Evolutionary conservation across 345 rosid species (phyloP).

Genomic region (Viola odorata): DNA sequence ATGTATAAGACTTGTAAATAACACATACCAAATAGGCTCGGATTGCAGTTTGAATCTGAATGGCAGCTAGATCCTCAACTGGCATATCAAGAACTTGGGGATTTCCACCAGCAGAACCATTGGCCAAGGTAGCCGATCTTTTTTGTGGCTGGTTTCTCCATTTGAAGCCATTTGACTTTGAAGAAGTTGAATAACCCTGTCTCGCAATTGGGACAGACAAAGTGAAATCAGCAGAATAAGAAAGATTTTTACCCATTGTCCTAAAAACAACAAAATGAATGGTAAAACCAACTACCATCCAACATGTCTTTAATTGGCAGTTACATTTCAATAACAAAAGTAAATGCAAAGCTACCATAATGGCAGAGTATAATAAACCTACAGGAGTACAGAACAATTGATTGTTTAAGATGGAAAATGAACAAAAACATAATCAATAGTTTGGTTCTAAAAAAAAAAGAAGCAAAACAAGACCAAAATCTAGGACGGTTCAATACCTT

Average conservation of each 20-base stretch:
- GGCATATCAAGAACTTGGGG: constrained; percentile 10
- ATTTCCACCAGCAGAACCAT: constrained; percentile 9
- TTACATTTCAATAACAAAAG: background rate
- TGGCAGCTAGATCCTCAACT: constrained; percentile 28
- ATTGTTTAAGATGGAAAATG: background rate
- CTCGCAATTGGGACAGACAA: constrained; percentile 11
- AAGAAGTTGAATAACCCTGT: constrained; percentile 49
- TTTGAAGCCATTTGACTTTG: constrained; percentile 56
- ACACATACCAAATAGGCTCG: constrained; percentile 60
- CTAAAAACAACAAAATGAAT: constrained; percentile 1
- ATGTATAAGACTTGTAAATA: too few relatives aligned
- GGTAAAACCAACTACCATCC: background rate
- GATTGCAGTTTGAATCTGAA: constrained; percentile 45
- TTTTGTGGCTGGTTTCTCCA: constrained; percentile 40
- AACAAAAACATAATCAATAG: constrained; percentile 1
- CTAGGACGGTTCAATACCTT: constrained; percentile 32
- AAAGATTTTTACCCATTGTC: background rate
- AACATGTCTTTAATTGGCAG: background rate
- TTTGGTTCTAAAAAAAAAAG: background rate
- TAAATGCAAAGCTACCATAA: background rate
- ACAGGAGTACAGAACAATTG: background rate
- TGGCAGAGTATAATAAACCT: background rate
- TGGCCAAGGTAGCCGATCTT: constrained; percentile 10
- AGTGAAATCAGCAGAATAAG: background rate
- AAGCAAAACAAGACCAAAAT: background rate